A percentile compares a stretch with the other conserved stretches of the same genome.
phyloP scores from a whole-genome alignment of 345 rosid genomes.

The Aethionema arabicum region DNA sequence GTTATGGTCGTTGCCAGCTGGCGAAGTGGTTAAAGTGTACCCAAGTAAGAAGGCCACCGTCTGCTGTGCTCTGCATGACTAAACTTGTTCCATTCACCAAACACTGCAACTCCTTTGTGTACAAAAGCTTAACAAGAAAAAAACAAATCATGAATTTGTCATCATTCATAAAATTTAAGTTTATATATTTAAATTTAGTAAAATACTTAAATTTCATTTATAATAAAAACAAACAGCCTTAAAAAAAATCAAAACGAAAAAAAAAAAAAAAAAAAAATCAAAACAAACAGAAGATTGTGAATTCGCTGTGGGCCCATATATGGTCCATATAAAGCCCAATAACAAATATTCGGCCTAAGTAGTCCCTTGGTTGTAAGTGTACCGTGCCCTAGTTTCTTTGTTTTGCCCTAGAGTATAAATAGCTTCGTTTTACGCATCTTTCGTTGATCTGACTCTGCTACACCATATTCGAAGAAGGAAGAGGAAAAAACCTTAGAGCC shows the following conservation, averaged over 20 bases:
- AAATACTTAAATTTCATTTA: no score
- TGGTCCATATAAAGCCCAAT: neutral
- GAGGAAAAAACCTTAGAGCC: slow-evolving; percentile 16
- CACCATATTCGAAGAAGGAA: slow-evolving; percentile 26
- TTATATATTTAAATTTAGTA: no score
- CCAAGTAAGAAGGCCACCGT: slow-evolving; percentile 91
- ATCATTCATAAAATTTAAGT: no score
- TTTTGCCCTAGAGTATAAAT: slow-evolving; percentile 27
- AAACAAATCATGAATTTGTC: neutral
- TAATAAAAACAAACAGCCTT: no score
- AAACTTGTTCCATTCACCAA: neutral
- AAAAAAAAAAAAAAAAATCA: no score
- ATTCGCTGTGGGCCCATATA: slow-evolving; percentile 7
- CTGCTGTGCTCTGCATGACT: slow-evolving; percentile 94
- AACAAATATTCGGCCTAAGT: slow-evolving; percentile 9
- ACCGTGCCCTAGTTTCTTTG: slow-evolving; percentile 29
- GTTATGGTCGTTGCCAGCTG: slow-evolving; percentile 73
- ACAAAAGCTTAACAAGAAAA: neutral
- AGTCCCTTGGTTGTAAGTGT: slow-evolving; percentile 10
- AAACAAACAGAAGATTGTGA: no score
- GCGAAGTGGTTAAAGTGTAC: slow-evolving; percentile 64
- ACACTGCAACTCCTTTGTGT: neutral
- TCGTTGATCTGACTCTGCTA: slow-evolving; percentile 5
- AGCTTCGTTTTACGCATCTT: neutral
- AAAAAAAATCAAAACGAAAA: no score